Conservation (phyloP, 78 protist genomes). For the Dictyostelium brefeldianum region DNA sequence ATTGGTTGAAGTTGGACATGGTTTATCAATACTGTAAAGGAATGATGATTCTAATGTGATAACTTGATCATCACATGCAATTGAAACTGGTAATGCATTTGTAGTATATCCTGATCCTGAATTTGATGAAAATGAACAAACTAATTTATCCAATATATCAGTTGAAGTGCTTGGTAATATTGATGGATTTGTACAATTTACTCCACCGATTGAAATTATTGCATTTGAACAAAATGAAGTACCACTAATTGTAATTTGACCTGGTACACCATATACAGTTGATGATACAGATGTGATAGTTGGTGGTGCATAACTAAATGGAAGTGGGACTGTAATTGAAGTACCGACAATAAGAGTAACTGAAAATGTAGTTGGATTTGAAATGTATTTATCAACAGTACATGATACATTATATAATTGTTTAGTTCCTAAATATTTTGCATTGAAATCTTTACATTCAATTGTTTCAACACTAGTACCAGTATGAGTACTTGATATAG, state of each 20-base stretch:
- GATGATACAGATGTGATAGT: not conserved
- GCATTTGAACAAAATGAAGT: not conserved
- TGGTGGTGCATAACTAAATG: not conserved
- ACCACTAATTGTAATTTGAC: not conserved
- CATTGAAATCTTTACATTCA: not conserved
- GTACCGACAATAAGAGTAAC: no score
- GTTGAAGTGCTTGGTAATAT: not conserved
- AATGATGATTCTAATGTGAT: not conserved
- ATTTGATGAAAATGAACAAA: not conserved
- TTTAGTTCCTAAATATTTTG: not conserved
- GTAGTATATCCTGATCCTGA: not conserved
- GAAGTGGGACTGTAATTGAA: no score
- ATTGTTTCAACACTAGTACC: not conserved
- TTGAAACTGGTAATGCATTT: not conserved
- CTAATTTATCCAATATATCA: not conserved
- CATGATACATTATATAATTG: slow-evolving; percentile 5
- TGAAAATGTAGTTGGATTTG: no score
- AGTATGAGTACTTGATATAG: no score
- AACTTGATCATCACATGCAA: not conserved
- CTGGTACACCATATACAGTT: not conserved
- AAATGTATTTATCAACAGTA: not conserved
- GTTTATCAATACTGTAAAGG: not conserved
- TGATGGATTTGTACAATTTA: not conserved
- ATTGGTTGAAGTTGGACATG: not conserved
- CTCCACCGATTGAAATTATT: not conserved